Evolutionary conservation across 2,329 filamentous ascomycete species (phyloP), one percentile per base, ranked within the genome.

Genomic region (Phaeophleospora eucalypticola): DNA sequence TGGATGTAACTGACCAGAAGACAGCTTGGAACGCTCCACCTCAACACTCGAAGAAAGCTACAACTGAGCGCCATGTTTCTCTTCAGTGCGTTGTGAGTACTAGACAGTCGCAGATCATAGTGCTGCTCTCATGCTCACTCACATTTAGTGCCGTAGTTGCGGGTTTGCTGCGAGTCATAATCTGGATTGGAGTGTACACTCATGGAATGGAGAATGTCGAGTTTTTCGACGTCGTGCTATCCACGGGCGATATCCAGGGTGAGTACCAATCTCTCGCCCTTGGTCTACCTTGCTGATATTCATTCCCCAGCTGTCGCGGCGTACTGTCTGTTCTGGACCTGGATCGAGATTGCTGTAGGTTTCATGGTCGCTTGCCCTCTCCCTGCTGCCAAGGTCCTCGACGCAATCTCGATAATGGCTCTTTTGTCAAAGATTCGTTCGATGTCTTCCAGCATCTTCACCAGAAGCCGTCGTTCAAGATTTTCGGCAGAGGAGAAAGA

Each of bases 361-460:
- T 52, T 52, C 40, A 34, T 52, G 15, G 49, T 52, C 1, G 49
- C 45, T 6, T 52, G 49, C 36, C 35, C 46, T 12, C 46, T 52
- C 0, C 46, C 49, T 1, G 47, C 46, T 18, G 49, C 46, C 3
- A 39, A 45, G 15, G 45, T 49, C 2, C 46, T 52, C 15, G 49
- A 52, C 29, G 43, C 48, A 20, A 41, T 46, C 4, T 49, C 42
- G 32, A 43, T 14, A 14, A 35, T 14, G n/a, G 6, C 33, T 15
- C 14, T n/a, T 4, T n/a, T 35, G 33, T n/a, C 14, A 16, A 35
- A 35, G 12, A 35, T 35, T 4, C n/a, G 4, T 6, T 35, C 33
- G 4, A 6, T 35, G 14, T 16, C 33, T 4, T 35, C 33, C 4
- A 35, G 14, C 14, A 35, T 35, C 33, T 35, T 14, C 14, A 35